Conservation (phyloP, 2,329 filamentous ascomycete genomes). For the Phaeoacremonium minimum region DNA sequence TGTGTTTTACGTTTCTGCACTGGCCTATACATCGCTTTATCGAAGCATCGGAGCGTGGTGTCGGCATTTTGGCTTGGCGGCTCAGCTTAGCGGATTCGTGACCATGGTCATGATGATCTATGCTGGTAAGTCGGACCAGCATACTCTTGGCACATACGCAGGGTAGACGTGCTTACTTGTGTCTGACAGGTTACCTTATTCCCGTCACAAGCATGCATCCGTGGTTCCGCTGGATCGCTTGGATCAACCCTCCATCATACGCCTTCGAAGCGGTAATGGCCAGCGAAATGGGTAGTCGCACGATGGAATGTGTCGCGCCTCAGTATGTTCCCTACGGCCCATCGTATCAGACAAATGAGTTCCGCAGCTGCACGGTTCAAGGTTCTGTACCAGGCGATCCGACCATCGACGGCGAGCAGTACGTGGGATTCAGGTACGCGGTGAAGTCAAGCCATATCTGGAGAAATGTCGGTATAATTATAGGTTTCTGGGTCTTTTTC, state of each 20-base stretch:
- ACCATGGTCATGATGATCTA: not conserved
- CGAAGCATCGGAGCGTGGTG: slow-evolving; percentile 1
- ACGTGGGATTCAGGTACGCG: slow-evolving; percentile 1
- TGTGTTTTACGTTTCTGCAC: not conserved
- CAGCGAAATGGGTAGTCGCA: not conserved
- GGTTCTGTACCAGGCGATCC: not conserved
- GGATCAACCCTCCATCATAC: not conserved
- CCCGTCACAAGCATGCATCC: not conserved
- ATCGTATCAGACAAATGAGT: not conserved
- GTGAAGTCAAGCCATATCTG: not conserved
- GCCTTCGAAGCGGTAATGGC: not conserved
- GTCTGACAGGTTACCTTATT: not conserved
- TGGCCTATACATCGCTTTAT: not conserved
- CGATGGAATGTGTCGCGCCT: slow-evolving; percentile 2
- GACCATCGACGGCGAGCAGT: slow-evolving; percentile 1
- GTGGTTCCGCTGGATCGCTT: not conserved
- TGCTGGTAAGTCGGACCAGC: not conserved
- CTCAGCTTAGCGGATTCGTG: not conserved
- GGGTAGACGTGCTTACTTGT: not conserved
- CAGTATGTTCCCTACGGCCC: slow-evolving; percentile 4
- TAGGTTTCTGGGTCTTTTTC: not conserved
- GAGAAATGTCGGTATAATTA: not conserved
- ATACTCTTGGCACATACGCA: not conserved
- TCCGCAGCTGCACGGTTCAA: not conserved
- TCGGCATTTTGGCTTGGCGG: not conserved